Conservation (phyloP, 1,139 yeast genomes). For the Blastobotrys elegans region DNA sequence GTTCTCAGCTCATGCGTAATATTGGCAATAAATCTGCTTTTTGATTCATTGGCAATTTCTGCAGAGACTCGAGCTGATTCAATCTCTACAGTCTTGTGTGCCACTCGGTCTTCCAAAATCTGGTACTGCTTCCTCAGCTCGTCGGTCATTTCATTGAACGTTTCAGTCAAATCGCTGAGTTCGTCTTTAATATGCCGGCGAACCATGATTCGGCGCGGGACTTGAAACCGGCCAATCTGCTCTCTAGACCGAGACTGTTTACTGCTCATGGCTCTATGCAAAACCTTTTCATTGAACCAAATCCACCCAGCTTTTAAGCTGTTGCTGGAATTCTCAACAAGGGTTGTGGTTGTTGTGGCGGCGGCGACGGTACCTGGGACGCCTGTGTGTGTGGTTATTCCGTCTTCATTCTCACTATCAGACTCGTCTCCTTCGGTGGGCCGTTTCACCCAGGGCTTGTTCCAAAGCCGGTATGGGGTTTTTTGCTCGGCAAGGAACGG, state of each 20-base stretch:
- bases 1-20: slow-evolving; percentile 90
- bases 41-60: slow-evolving; percentile 81
- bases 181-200: slow-evolving; percentile 59
- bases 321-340: background rate
- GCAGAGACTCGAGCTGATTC: slow-evolving; percentile 45
- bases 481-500: slow-evolving; percentile 13
- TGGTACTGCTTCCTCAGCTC: slow-evolving; percentile 82
- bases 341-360: background rate
- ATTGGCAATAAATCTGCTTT: slow-evolving; percentile 88
- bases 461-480: slow-evolving; percentile 15
- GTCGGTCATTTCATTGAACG: slow-evolving; percentile 89
- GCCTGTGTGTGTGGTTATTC: background rate
- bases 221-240: slow-evolving; percentile 17
- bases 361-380: background rate
- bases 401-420: background rate
- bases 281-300: slow-evolving; percentile 1
- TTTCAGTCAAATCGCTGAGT: slow-evolving; percentile 80
- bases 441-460: slow-evolving; percentile 17
- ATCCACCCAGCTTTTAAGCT: background rate
- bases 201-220: slow-evolving; percentile 32
- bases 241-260: background rate
- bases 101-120: slow-evolving; percentile 81
- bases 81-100: slow-evolving; percentile 77
- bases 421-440: background rate
- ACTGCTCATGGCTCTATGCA: background rate